phyloP scores from a whole-genome alignment of 140 eudicot species.

The Stevia rebaudiana region DNA sequence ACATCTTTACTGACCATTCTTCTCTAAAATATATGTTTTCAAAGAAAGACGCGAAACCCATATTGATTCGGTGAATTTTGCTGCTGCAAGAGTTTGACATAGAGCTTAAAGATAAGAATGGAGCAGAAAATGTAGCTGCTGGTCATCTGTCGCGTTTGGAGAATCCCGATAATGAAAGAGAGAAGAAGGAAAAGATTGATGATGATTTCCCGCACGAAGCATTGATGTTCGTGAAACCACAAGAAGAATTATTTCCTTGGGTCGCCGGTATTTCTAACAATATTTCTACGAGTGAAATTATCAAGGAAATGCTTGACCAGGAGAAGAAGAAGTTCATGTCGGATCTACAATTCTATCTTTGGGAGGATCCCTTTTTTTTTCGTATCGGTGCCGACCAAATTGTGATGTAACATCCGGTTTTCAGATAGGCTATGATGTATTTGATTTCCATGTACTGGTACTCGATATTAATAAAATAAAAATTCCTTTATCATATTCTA shows the following conservation, averaged over 20 bases:
- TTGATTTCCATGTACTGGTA: too few relatives aligned
- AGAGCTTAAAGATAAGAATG: not conserved
- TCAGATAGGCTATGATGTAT: too few relatives aligned
- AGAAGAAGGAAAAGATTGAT: too few relatives aligned
- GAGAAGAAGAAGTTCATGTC: not conserved
- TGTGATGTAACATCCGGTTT: too few relatives aligned
- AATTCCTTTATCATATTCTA: too few relatives aligned
- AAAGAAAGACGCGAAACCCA: not conserved
- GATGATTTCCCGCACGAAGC: too few relatives aligned
- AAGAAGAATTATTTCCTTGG: not conserved
- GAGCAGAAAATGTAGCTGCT: not conserved
- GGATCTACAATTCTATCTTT: not conserved
- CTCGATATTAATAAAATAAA: too few relatives aligned
- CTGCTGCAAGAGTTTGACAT: not conserved
- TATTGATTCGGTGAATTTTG: too few relatives aligned
- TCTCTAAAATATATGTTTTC: not conserved
- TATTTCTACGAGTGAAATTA: not conserved
- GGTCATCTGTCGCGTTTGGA: not conserved
- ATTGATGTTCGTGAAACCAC: too few relatives aligned
- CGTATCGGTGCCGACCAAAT: not conserved
- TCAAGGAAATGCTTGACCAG: too few relatives aligned
- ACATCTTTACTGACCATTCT: too few relatives aligned
- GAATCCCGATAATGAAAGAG: not conserved
- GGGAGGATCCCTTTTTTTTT: constrained; percentile 2
- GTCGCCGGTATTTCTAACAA: not conserved